Conservation (phyloP, 176 grass and related monocot genomes). For the Cenchrus fungigraminus region DNA sequence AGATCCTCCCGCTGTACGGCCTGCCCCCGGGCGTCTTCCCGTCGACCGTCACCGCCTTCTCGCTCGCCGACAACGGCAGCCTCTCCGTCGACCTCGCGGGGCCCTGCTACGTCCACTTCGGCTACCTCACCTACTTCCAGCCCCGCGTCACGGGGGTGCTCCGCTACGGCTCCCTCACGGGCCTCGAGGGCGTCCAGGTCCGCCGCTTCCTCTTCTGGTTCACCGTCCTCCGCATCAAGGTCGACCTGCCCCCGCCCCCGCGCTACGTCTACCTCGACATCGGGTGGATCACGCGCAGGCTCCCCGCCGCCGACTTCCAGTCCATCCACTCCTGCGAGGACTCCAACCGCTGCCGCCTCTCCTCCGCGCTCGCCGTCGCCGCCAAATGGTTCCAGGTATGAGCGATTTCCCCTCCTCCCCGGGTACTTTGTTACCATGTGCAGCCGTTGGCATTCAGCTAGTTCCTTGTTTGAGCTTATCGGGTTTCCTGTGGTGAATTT, state of each 20-base stretch:
- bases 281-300: conserved; percentile 74
- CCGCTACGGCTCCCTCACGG: conserved; percentile 60
- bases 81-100: conserved; percentile 66
- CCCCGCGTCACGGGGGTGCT: conserved; percentile 51
- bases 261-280: conserved; percentile 75
- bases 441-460: background rate
- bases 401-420: background rate
- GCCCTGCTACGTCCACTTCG: conserved; percentile 61
- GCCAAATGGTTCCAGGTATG: conserved; percentile 48
- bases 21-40: conserved; percentile 73
- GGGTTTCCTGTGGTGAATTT: background rate
- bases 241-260: conserved; percentile 63
- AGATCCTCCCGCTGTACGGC: conserved; percentile 65
- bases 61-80: conserved; percentile 54
- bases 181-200: conserved; percentile 56
- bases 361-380: conserved; percentile 44
- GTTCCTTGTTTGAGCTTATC: background rate
- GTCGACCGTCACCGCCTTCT: conserved; percentile 63
- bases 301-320: conserved; percentile 64
- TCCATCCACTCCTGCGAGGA: conserved; percentile 60
- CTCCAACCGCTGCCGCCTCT: conserved; percentile 46
- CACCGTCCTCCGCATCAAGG: conserved; percentile 67
- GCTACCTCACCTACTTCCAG: conserved; percentile 60
- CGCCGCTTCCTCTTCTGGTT: conserved; percentile 78
- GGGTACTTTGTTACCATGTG: background rate